These are phyloP conservation scores for Gonium pectorale DNA, from an alignment of 139 green algal genomes.

Conservation along the genomic window DNA sequence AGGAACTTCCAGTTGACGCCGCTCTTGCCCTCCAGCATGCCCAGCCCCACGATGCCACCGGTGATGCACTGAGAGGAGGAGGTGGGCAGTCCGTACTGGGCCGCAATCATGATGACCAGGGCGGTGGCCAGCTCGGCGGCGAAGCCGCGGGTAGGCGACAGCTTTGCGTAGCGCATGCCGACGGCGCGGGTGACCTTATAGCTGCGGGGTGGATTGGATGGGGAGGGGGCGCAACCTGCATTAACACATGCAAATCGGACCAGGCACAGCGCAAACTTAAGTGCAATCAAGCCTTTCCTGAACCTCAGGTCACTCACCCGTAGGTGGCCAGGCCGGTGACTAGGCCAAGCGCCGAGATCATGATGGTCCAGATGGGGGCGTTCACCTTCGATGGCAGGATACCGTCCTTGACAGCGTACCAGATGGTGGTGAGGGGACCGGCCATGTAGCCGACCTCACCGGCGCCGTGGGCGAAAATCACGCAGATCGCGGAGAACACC, in stretches of 20 bases:
- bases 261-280: too few species aligned
- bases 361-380: constrained; percentile 64
- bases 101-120: constrained; percentile 39
- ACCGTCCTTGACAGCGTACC: constrained; percentile 58
- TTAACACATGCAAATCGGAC: too few species aligned
- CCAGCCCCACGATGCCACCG: constrained; percentile 45
- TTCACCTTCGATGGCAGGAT: constrained; percentile 42
- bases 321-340: constrained; percentile 77
- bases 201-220: constrained; percentile 20
- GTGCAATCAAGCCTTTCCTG: too few species aligned
- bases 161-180: constrained; percentile 70
- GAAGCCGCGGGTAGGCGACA: constrained; percentile 44
- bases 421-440: constrained; percentile 83
- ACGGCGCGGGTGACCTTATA: constrained; percentile 78
- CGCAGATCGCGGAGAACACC: constrained; percentile 37
- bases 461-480: constrained; percentile 60
- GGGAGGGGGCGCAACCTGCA: too few species aligned
- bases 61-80: constrained; percentile 63
- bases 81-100: constrained; percentile 48
- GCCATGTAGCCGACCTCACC: constrained; percentile 90
- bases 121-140: constrained; percentile 48
- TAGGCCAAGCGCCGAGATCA: constrained; percentile 65
- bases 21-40: constrained; percentile 26
- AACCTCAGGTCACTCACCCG: too few species aligned
- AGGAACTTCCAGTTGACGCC: constrained; percentile 47